These are phyloP conservation scores for Talaromyces sp. DNA, from an alignment of 2,329 filamentous ascomycete species.

Conservation along the genomic window DNA sequence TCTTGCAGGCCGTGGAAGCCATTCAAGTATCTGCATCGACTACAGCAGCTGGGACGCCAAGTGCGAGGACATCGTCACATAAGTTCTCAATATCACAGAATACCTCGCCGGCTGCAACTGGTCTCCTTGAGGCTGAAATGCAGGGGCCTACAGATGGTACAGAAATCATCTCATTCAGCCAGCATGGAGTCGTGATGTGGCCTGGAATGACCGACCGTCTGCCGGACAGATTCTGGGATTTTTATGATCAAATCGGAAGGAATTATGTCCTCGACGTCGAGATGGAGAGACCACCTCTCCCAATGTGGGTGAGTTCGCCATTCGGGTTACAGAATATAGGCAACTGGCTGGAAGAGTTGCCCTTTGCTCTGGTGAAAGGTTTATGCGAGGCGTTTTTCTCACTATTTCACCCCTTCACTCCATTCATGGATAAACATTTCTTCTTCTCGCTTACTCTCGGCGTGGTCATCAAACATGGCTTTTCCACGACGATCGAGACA, in stretches of 20 bases:
- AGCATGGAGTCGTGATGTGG: constrained; percentile 53
- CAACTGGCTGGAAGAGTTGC: constrained; percentile 49
- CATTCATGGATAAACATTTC: constrained; percentile 53
- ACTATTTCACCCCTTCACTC: constrained; percentile 55
- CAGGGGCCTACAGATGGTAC: constrained; percentile 31
- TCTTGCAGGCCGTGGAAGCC: constrained; percentile 24
- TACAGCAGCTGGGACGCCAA: not conserved
- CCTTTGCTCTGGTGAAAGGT: constrained; percentile 51
- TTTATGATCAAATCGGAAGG: constrained; percentile 41
- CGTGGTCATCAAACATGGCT: constrained; percentile 50
- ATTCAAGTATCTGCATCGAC: constrained; percentile 17
- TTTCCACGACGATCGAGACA: constrained; percentile 54
- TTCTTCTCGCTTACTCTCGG: constrained; percentile 54
- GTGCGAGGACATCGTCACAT: constrained; percentile 15
- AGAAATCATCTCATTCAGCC: constrained; percentile 50
- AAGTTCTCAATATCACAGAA: constrained; percentile 17
- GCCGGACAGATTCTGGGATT: constrained; percentile 42
- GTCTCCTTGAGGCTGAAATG: constrained; percentile 32
- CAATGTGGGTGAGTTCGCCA: constrained; percentile 38
- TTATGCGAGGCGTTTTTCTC: constrained; percentile 56
- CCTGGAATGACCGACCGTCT: constrained; percentile 48
- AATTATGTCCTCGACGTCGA: constrained; percentile 54
- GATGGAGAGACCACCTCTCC: constrained; percentile 46
- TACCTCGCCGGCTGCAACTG: constrained; percentile 31
- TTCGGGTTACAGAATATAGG: constrained; percentile 37